Base-by-base conservation (phyloP, 2,329 filamentous ascomycete genomes). In the Pyrenochaeta sp. region DNA sequence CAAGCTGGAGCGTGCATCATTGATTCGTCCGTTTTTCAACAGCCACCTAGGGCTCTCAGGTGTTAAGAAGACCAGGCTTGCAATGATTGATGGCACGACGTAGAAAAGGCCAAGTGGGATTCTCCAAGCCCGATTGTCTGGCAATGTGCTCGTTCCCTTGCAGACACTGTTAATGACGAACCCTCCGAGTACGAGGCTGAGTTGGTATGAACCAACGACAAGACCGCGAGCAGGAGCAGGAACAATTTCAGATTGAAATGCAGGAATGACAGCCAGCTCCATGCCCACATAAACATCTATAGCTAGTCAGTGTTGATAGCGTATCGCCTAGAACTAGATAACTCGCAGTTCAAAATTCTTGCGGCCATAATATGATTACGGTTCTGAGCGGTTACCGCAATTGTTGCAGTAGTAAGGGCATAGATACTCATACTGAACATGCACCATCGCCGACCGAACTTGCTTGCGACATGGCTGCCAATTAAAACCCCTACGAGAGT, bases 401-500 rank as follows among this genome's bases (percentile, higher is more conserved):
- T 36, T 2, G 47, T 55, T n/a, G 52, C 52, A 1, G 47, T 48
- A 20, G 27, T 33, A 11, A 54, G 37, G 3, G 51, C 51, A 31
- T 50, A 54, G 14, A 49, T 35, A 36, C 51, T 54, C 51, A 54
- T 54, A 11, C 11, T 32, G 18, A 54, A 54, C 51, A 54, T 54
- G 46, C 51, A 50, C 35, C 33, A 41, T 43, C 51, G 37, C 18
- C 51, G 45, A 7, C 51, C 45, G 18, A 44, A 54, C 17, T 41
- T 40, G 29, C 33, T 48, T 7, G 36, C 45, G 32, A 48, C n/a
- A 4, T 9, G 41, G 29, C 45, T 48, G 9, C 45, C 45, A 21
- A 41, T 41, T 3, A 48, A 32, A 23, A 48, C 45, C 82, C 79
- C 60, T 83, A 90, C 75, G 5, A 5, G 4, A 39, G 18, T 39